Base-by-base conservation (phyloP, 2,329 filamentous ascomycete genomes). In the Dactylonectria macrodidyma region DNA sequence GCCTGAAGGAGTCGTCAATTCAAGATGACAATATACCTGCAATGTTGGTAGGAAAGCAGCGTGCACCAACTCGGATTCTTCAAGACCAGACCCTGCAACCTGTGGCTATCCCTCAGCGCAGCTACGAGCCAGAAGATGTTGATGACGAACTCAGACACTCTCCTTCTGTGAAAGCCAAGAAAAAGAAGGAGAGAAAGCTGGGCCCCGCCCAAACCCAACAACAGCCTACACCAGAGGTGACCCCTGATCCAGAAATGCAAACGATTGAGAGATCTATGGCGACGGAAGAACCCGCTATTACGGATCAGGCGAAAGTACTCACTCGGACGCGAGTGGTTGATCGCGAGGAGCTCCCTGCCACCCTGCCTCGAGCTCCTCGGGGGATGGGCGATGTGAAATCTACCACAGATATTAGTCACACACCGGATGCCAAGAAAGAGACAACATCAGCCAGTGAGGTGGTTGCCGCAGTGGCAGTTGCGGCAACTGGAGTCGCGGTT, bases 401-500 rank as follows among this genome's bases (percentile, higher is more conserved):
- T 2, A 48, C 57, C 3, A 48, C 34, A 5, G 51, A 47, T 30
- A 47, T 30, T 7, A 30, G 7, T 5, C 7, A 30, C 26, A 48
- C 57, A 5, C 52, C 34, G 6, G 54, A 47, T 30, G 50, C 11
- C n/a, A 69, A 65, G 16, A 58, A 65, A 34, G 62, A 62, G 30
- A 50, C 61, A 38, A 61, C 64, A 19, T 57, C 62, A 9, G 63
- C 68, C 47, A 61, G 69, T 36, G 67, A 65, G 47, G 62, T 73
- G 16, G 66, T 66, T 22, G 58, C 62, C 6, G 60, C 70, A 33
- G 62, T 69, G 48, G 79, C 73, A 55, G 79, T 75, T 19, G 65
- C 69, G 33, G 71, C 69, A 6, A 79, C 78, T 30, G 78, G 76
- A 12, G 76, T 75, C 33, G 73, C 78, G n/a, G 69, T 78, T 52